Percentiles rank a stretch among this genome's conserved stretches.
These are phyloP conservation scores for Pseudogymnoascus sp. DNA, from an alignment of 2,329 filamentous ascomycete species.

Conservation along the genomic window DNA sequence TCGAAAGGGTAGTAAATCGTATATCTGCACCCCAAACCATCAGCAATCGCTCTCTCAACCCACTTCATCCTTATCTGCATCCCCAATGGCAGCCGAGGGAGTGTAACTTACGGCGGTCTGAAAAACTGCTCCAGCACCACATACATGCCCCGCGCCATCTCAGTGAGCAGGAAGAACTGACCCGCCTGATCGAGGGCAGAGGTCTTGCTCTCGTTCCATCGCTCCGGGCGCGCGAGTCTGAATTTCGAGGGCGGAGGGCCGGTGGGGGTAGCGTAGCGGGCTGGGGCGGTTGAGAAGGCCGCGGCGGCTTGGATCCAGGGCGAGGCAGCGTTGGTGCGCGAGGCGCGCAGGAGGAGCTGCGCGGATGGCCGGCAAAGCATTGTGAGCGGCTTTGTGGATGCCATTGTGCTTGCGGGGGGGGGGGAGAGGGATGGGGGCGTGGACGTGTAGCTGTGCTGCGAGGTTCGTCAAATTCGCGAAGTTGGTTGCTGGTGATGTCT, in stretches of 20 bases:
- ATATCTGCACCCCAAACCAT: constrained; percentile 50
- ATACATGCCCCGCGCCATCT: constrained; percentile 98
- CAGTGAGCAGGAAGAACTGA: constrained; percentile 90
- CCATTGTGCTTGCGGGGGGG: constrained; percentile 21
- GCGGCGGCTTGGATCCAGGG: constrained; percentile 12
- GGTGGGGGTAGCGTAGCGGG: constrained; percentile 50
- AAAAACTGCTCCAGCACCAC: constrained; percentile 97
- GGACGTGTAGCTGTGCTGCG: constrained; percentile 11
- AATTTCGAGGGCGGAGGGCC: constrained; percentile 75
- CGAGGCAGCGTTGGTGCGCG: constrained; percentile 18
- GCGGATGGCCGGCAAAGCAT: constrained; percentile 28
- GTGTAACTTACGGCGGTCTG: constrained; percentile 70
- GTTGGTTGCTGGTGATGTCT: constrained; percentile 8
- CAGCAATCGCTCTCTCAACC: constrained; percentile 12
- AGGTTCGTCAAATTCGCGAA: constrained; percentile 14
- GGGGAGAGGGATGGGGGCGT: constrained; percentile 18
- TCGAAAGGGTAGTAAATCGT: constrained; percentile 99
- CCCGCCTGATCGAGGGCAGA: constrained; percentile 72
- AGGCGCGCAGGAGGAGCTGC: constrained; percentile 20
- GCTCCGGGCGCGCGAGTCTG: constrained; percentile 61
- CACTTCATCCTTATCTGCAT: constrained; percentile 1
- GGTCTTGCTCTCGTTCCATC: constrained; percentile 76
- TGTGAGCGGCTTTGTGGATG: constrained; percentile 29
- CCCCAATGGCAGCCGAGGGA: neutral
- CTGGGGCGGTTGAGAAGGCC: constrained; percentile 22